Conservation (phyloP, 805 yeast species). For the Lipomyces mesembrius region DNA sequence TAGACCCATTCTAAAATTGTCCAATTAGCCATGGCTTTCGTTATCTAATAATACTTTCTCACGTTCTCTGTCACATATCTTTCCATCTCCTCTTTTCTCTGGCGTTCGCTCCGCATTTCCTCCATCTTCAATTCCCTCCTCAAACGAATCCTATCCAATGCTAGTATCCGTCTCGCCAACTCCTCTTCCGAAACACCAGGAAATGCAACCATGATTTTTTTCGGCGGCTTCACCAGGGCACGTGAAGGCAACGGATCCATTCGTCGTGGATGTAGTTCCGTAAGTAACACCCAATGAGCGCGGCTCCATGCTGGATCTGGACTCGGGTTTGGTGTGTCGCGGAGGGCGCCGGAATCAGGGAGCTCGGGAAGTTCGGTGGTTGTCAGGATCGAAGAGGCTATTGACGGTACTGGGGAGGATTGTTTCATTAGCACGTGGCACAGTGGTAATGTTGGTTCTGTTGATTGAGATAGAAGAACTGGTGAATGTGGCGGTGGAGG, state of each 20-base stretch:
- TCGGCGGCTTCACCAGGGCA: constrained; percentile 17
- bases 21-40: too few relatives aligned
- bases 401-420: background rate
- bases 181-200: constrained; percentile 24
- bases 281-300: constrained; percentile 31
- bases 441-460: background rate
- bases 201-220: constrained; percentile 22
- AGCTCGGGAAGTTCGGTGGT: constrained; percentile 22
- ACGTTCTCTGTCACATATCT: background rate
- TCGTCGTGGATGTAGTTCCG: constrained; percentile 26
- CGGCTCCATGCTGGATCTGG: constrained; percentile 21
- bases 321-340: constrained; percentile 19
- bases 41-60: constrained; percentile 1
- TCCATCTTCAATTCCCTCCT: constrained; percentile 14
- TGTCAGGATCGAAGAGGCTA: constrained; percentile 15
- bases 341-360: background rate
- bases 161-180: constrained; percentile 30
- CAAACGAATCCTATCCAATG: constrained; percentile 26
- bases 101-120: background rate
- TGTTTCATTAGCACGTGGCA: background rate
- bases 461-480: background rate
- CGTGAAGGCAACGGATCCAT: constrained; percentile 32
- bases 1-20: too few relatives aligned
- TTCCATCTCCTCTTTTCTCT: background rate
- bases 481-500: constrained; percentile 1